Evolutionary conservation across 169 alveolate genomes (phyloP), one percentile per base, ranked within the genome.

Genomic region (Plasmodium chabaudi): DNA sequence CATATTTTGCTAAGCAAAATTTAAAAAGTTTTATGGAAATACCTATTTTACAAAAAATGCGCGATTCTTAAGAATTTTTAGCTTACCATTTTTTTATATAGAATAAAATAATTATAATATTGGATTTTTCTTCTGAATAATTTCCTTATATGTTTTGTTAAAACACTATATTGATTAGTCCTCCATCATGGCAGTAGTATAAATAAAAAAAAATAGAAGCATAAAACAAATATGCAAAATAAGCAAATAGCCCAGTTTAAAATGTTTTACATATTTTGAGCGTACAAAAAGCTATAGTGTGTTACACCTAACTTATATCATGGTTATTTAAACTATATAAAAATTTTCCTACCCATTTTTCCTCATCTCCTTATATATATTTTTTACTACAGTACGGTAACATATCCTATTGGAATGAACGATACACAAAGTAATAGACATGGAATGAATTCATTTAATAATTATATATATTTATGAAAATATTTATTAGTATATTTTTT

Each of bases 361-460:
- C 21, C 15, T 13, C 67, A 46, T 27, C 64, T 77, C 15, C 25
- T 64, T 63, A n/a, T 77, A n/a, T 64, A 39, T 65, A 27, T 69
- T 65, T 42, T 56, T 69, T 59, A 21, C 6, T 79, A 17, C 19
- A 79, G 89, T 79, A 79, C 60, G 89, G 89, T 42, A 79, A 67
- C 9, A 79, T 79, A 64, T 79, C 89, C 46, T 79, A 79, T 69
- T 79, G 89, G 89, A 70, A 79, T 60, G 89, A 79, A 17, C 89
- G 89, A 79, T 79, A 79, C 64, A 79, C 82, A 49, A 79, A 79
- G 89, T 79, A 79, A 79, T 59, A 46, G 21, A 34, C 39, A 55
- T 47, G 44, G 6, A 25, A 56, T 56, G 19, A 53, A 72, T 34
- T 34, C 1, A 34, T 34, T 34, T 34, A 34, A 34, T 34, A 34